phyloP scores from a whole-genome alignment of 2,329 filamentous ascomycete genomes.

The Rhexocercosporidium sp. region DNA sequence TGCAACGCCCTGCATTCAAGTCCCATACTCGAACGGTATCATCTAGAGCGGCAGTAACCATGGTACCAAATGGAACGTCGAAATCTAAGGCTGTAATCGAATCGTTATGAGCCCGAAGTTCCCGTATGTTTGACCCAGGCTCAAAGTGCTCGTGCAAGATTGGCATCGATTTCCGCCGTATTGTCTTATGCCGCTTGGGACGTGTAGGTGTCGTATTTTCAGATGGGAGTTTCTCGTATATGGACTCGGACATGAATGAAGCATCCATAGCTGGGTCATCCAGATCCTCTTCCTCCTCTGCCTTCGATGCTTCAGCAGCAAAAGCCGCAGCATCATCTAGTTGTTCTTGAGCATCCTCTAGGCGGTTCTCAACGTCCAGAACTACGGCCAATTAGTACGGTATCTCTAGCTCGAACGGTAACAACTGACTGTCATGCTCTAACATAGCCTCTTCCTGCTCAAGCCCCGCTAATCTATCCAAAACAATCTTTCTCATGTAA shows the following conservation, averaged over 20 bases:
- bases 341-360: constrained; percentile 66
- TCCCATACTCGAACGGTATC: constrained; percentile 97
- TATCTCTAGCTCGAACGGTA: background rate
- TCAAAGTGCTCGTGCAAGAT: constrained; percentile 95
- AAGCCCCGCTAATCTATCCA: constrained; percentile 82
- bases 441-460: constrained; percentile 91
- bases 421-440: constrained; percentile 79
- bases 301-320: constrained; percentile 55
- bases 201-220: constrained; percentile 55
- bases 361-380: constrained; percentile 63
- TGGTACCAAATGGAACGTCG: constrained; percentile 93
- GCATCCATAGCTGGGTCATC: constrained; percentile 49
- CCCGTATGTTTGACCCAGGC: constrained; percentile 84
- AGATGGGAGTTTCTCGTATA: constrained; percentile 88
- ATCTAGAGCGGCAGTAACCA: constrained; percentile 91
- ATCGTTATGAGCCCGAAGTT: constrained; percentile 88
- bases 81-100: constrained; percentile 91
- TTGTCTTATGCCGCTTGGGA: constrained; percentile 59
- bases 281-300: constrained; percentile 61
- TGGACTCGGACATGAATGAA: constrained; percentile 95
- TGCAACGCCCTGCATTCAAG: constrained; percentile 88
- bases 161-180: constrained; percentile 84
- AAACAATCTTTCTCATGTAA: constrained; percentile 88
- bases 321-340: constrained; percentile 63
- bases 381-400: constrained; percentile 49